Percentiles rank a stretch among this genome's conserved stretches.
Conservation (phyloP, 371 early-diverging fungal genomes). For the Mortierella polycephala region DNA sequence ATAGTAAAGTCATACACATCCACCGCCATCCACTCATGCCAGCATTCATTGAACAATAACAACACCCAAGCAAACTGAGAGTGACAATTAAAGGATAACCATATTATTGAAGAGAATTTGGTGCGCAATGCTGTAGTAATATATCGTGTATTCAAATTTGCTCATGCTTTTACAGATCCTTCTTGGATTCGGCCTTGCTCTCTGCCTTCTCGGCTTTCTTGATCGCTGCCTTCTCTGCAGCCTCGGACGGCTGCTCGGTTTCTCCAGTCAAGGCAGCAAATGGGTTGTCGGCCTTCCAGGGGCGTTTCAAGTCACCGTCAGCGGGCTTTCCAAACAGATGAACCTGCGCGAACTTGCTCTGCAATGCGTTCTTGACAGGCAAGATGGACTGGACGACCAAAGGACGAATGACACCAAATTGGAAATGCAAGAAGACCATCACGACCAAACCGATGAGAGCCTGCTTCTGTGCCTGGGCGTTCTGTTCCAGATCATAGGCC, state of each 20-base stretch:
- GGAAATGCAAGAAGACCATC: constrained; percentile 85
- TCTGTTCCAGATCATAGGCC: constrained; percentile 87
- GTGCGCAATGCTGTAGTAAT: too few relatives aligned
- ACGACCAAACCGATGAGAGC: constrained; percentile 74
- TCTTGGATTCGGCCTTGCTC: constrained; percentile 55
- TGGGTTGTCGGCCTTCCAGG: constrained; percentile 83
- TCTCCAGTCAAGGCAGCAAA: constrained; percentile 69
- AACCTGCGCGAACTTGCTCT: constrained; percentile 81
- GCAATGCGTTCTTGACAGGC: constrained; percentile 79
- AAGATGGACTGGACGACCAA: constrained; percentile 89
- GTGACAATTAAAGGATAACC: too few relatives aligned
- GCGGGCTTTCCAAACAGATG: constrained; percentile 86
- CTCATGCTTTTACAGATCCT: constrained; percentile 56
- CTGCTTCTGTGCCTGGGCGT: constrained; percentile 77
- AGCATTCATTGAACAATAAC: too few relatives aligned
- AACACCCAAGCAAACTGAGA: too few relatives aligned
- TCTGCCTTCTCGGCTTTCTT: constrained; percentile 62
- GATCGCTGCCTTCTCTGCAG: constrained; percentile 57
- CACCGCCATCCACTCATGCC: too few relatives aligned
- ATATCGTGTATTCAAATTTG: too few relatives aligned
- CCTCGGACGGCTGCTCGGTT: constrained; percentile 48
- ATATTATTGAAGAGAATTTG: too few relatives aligned
- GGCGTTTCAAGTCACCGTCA: constrained; percentile 83
- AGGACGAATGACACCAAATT: constrained; percentile 92
- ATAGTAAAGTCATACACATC: too few relatives aligned